Conservation (phyloP, 495 filamentous ascomycete genomes). For the Lasiosphaeris hirsuta region DNA sequence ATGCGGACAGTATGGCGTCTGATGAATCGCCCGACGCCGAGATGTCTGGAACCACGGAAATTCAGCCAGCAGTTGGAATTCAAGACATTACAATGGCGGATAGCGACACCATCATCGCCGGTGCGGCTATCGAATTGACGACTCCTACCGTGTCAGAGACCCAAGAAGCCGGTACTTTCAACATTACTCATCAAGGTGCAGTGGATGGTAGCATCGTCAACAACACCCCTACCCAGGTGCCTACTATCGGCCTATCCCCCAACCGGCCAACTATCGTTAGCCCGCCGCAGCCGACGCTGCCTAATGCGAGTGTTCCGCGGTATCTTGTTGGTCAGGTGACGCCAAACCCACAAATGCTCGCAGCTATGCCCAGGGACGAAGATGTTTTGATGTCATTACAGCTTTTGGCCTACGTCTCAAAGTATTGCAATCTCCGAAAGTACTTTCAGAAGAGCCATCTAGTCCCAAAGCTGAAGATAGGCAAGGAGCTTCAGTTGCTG, state of each 20-base stretch:
- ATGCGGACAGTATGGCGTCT: constrained; percentile 71
- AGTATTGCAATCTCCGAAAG: constrained; percentile 92
- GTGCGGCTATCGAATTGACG: constrained; percentile 67
- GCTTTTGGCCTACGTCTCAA: constrained; percentile 93
- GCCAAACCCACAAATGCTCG: constrained; percentile 64
- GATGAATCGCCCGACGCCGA: constrained; percentile 62
- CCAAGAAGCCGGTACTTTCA: constrained; percentile 84
- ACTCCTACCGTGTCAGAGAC: constrained; percentile 77
- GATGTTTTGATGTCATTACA: constrained; percentile 99
- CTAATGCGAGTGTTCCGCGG: constrained; percentile 62
- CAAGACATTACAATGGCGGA: constrained; percentile 74
- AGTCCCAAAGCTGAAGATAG: constrained; percentile 87
- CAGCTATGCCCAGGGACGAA: constrained; percentile 91
- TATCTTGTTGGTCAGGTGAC: constrained; percentile 67
- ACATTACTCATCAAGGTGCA: constrained; percentile 87
- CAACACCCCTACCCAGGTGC: constrained; percentile 46
- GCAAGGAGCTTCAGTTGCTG: constrained; percentile 72
- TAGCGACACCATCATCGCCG: constrained; percentile 72
- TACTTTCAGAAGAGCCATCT: constrained; percentile 96
- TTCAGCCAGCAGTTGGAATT: constrained; percentile 75
- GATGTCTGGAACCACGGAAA: constrained; percentile 70
- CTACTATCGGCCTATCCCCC: constrained; percentile 71
- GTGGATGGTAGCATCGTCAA: constrained; percentile 88
- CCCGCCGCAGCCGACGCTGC: constrained; percentile 64
- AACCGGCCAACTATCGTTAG: constrained; percentile 69